These are phyloP conservation scores for Dicorynia guianensis DNA, from an alignment of 306 rosid species.

Conservation along the genomic window DNA sequence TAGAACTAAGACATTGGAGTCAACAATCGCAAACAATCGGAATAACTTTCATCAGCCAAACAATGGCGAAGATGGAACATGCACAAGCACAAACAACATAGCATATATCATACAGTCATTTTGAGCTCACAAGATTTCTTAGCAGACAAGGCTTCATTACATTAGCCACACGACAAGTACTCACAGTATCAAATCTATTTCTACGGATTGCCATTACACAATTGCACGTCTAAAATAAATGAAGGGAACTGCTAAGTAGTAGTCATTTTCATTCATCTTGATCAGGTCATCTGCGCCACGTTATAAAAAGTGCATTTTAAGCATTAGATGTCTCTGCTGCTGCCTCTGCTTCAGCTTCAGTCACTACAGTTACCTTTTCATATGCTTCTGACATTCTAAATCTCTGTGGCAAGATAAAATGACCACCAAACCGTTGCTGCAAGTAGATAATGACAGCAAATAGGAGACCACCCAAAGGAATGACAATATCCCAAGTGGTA, in stretches of 20 bases:
- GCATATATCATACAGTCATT: too few relatives aligned
- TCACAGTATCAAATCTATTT: constrained; percentile 26
- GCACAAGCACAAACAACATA: too few relatives aligned
- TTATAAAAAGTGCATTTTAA: constrained; percentile 16
- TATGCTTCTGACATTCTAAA: constrained; percentile 38
- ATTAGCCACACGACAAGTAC: too few relatives aligned
- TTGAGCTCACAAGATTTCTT: too few relatives aligned
- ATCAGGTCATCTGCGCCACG: not conserved
- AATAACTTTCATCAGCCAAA: too few relatives aligned
- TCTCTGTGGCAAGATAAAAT: constrained; percentile 47
- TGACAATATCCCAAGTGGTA: constrained; percentile 58
- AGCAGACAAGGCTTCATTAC: too few relatives aligned
- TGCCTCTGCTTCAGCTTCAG: constrained; percentile 42
- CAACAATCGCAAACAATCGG: too few relatives aligned
- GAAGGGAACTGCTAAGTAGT: not conserved
- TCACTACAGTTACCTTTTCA: constrained; percentile 44
- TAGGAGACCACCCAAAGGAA: constrained; percentile 48
- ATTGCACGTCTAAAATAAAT: constrained; percentile 1
- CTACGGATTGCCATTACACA: constrained; percentile 12
- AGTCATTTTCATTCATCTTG: not conserved
- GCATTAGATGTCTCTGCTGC: constrained; percentile 24
- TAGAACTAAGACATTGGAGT: too few relatives aligned
- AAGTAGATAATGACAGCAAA: constrained; percentile 60
- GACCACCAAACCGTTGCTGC: constrained; percentile 67
- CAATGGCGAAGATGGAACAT: too few relatives aligned